Evolutionary conservation across 2,329 filamentous ascomycete species (phyloP).

Genomic region (Microdochium bolleyi): DNA sequence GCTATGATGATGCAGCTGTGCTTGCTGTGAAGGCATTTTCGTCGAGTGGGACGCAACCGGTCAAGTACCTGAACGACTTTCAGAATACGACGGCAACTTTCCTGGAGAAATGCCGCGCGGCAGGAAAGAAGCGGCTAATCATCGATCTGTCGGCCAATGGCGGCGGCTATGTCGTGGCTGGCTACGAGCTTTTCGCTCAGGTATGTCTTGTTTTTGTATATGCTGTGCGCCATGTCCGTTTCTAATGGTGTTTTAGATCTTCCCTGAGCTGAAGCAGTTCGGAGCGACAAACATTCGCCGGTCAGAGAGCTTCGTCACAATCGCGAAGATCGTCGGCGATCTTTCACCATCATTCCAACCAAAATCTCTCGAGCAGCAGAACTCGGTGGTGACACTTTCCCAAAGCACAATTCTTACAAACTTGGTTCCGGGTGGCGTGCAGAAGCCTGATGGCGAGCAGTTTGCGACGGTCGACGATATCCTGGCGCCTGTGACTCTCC

Average conservation of each 20-base stretch:
- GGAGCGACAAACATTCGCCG: slow-evolving; percentile 42
- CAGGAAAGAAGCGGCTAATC: slow-evolving; percentile 51
- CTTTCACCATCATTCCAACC: slow-evolving; percentile 14
- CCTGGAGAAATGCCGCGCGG: slow-evolving; percentile 22
- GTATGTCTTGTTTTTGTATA: slow-evolving; percentile 14
- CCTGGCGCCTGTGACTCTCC: slow-evolving; percentile 21
- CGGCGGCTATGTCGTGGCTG: slow-evolving; percentile 51
- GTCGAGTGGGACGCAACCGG: slow-evolving; percentile 9
- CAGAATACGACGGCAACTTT: slow-evolving; percentile 19
- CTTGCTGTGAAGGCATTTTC: slow-evolving; percentile 18
- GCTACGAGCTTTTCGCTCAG: slow-evolving; percentile 53
- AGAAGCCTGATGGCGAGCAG: slow-evolving; percentile 26
- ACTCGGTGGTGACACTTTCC: slow-evolving; percentile 35
- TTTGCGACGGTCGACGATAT: slow-evolving; percentile 21
- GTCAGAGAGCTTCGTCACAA: slow-evolving; percentile 33
- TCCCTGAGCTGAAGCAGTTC: slow-evolving; percentile 40
- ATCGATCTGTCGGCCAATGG: slow-evolving; percentile 51
- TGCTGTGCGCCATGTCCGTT: slow-evolving; percentile 25
- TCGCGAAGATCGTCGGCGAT: slow-evolving; percentile 27
- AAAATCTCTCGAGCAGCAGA: slow-evolving; percentile 24
- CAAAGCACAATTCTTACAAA: slow-evolving; percentile 34
- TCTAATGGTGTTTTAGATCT: slow-evolving; percentile 23
- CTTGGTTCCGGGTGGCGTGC: slow-evolving; percentile 36
- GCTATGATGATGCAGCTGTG: slow-evolving; percentile 23
- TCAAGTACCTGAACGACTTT: slow-evolving; percentile 27